phyloP scores from a whole-genome alignment of 257 asterid species.

The Paraleonurus japonicus region DNA sequence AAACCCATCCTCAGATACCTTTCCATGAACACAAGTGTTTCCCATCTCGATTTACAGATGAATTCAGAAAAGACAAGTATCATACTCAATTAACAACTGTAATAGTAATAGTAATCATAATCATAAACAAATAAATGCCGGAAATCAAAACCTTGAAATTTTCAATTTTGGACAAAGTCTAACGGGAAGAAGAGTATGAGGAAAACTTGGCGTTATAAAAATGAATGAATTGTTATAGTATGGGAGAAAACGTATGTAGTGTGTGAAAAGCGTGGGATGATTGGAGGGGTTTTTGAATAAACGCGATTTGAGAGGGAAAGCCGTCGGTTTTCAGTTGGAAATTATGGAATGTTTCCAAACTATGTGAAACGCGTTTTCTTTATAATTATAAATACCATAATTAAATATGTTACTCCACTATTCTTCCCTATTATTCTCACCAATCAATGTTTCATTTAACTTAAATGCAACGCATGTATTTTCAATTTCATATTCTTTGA shows the following conservation, averaged over 20 bases:
- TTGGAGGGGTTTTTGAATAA: constrained; percentile 25
- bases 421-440: background rate
- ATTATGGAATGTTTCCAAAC: constrained; percentile 26
- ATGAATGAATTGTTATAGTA: background rate
- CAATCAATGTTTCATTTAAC: background rate
- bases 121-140: background rate
- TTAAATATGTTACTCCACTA: background rate
- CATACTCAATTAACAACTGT: background rate
- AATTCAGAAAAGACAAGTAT: background rate
- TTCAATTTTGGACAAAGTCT: constrained; percentile 9
- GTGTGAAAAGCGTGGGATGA: constrained; percentile 14
- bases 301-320: constrained; percentile 22
- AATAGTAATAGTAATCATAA: too few species aligned
- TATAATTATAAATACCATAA: background rate
- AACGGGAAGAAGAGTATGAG: background rate
- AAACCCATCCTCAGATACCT: constrained; percentile 23
- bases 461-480: background rate
- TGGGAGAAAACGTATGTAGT: too few species aligned
- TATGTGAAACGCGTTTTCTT: constrained; percentile 28
- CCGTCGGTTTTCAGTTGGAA: constrained; percentile 43
- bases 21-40: constrained; percentile 37
- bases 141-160: background rate
- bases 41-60: constrained; percentile 27
- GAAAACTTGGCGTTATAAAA: background rate
- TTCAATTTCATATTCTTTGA: too few species aligned